Evolutionary conservation across 495 filamentous ascomycete genomes (phyloP), one percentile per base, ranked within the genome.

Genomic region (Hypoxylon intermedium): DNA sequence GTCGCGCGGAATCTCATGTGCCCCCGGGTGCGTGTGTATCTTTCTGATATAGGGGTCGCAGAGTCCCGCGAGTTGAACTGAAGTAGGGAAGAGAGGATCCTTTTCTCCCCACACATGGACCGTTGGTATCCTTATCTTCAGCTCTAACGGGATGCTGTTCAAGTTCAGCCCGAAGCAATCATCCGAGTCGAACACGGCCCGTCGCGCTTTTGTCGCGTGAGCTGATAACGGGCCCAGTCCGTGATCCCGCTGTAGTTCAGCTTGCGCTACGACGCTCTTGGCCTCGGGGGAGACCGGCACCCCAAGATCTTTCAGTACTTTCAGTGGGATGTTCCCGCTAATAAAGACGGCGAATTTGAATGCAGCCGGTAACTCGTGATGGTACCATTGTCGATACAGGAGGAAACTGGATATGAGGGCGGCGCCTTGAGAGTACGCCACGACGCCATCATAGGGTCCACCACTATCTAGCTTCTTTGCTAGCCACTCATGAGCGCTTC

Each of bases 311-410:
- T 79, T 77, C 5, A 87, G 65, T n/a, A 79, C 70, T 0, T 53
- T 41, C 18, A 86, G 69, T 7, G 81, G 74, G 1, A 83, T 50
- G 3, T 79, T 79, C 18, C 84, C 83, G 59, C 83, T 84, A 50
- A 87, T 73, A 64, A 88, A 88, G 21, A 88, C 72, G 5, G 81
- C 85, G 1, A 79, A 77, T 60, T 80, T 80, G 75, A 88, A 88
- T 0, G 81, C 83, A 1, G 79, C 75, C 6, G 67, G 53, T 11
- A 65, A 37, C 6, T 65, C 36, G 9, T 69, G 67, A 4, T 55
- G 50, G 52, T 75, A 71, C 53, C 63, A 64, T 44, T 68, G 64
- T n/a, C 74, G 72, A 51, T 74, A 75, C 12, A 79, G 44, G 9
- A 82, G 67, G 60, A 76, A 75, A 53, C 71, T 79, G 3, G 77